Evolutionary conservation across 306 rosid genomes (phyloP).

Genomic region (Corylus americana): DNA sequence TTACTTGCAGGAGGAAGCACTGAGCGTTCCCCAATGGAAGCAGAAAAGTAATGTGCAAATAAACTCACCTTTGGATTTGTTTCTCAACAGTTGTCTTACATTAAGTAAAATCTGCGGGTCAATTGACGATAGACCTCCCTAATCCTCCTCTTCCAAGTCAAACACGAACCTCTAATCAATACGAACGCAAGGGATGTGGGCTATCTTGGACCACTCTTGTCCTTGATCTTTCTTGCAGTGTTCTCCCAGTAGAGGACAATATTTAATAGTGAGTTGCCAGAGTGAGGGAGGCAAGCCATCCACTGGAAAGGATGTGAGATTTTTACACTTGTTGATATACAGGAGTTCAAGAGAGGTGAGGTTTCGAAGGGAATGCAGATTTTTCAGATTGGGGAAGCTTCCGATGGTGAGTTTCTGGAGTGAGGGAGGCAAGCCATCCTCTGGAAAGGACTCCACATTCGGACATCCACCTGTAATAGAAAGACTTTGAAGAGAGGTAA

Average conservation of each 20-base stretch:
- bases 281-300: conserved; percentile 14
- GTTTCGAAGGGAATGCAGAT: not conserved
- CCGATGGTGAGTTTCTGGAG: too few species aligned
- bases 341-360: conserved; percentile 28
- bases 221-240: not conserved
- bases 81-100: too few species aligned
- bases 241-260: not conserved
- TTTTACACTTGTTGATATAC: not conserved
- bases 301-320: not conserved
- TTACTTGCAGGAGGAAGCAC: too few species aligned
- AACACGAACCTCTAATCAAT: not conserved
- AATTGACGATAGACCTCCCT: too few species aligned
- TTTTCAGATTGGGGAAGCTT: too few species aligned
- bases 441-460: conserved; percentile 15
- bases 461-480: not conserved
- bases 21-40: too few species aligned
- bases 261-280: rapidly evolving
- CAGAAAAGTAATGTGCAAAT: too few species aligned
- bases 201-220: not conserved
- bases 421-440: too few species aligned
- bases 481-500: conserved; percentile 17
- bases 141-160: too few species aligned
- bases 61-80: too few species aligned
- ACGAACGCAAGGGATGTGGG: not conserved
- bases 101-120: too few species aligned